Evolutionary conservation across 129 eudicot species (phyloP).

Genomic region (Mikania micrantha): DNA sequence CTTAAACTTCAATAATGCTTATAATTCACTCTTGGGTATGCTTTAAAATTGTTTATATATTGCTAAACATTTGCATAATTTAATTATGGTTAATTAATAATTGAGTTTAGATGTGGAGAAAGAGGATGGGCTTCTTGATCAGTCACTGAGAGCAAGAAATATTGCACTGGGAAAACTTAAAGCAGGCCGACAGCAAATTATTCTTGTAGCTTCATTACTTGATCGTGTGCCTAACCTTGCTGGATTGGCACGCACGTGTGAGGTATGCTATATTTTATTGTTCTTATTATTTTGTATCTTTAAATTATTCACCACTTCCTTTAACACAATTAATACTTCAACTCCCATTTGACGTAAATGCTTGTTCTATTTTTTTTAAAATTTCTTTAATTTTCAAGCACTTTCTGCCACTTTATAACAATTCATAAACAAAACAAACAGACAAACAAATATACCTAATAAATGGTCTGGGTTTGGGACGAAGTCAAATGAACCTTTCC

Average conservation of each 20-base stretch:
- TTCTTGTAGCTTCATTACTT: conserved; percentile 78
- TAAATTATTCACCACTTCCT: not conserved
- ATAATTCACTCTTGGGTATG: conserved; percentile 57
- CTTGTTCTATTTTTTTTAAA: no score
- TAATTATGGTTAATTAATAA: not conserved
- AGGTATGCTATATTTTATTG: conserved; percentile 33
- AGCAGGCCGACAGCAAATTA: conserved; percentile 62
- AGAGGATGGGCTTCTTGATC: conserved; percentile 77
- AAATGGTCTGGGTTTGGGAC: no score
- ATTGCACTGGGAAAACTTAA: conserved; percentile 43
- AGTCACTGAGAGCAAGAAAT: conserved; percentile 59
- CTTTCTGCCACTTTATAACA: no score
- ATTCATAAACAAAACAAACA: no score
- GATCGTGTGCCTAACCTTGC: conserved; percentile 99
- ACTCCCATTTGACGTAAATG: not conserved
- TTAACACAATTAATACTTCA: not conserved
- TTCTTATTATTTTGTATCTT: not conserved
- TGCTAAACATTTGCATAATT: conserved; percentile 5
- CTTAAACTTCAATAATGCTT: conserved; percentile 23
- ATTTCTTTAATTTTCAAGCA: no score
- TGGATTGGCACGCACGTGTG: conserved; percentile 95
- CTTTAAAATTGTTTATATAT: conserved; percentile 2
- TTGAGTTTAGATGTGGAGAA: conserved; percentile 56
- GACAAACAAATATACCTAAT: no score
- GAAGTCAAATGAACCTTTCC: no score